Percentiles rank a stretch among this genome's conserved stretches.
Evolutionary conservation across 2,329 filamentous ascomycete species (phyloP).

Genomic region (Fusarium marasasianum): DNA sequence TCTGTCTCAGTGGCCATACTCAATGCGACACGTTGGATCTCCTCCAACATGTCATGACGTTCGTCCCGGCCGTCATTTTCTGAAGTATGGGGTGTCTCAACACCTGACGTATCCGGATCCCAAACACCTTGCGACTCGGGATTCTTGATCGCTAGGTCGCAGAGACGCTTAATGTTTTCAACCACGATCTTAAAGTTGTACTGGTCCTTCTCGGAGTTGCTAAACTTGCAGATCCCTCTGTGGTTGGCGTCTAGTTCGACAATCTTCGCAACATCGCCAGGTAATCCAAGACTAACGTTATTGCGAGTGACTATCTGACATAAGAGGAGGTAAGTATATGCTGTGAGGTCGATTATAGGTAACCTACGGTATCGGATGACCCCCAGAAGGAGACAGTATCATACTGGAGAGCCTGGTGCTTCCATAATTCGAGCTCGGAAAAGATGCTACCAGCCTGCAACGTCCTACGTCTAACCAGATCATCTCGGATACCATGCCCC

Average conservation of each 20-base stretch:
- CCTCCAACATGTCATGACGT: neutral
- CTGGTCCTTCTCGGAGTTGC: neutral
- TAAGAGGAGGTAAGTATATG: accelerated
- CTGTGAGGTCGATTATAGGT: accelerated
- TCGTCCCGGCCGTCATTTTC: neutral
- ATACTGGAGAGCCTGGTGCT: neutral
- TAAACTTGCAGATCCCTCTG: neutral
- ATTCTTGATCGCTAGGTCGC: accelerated
- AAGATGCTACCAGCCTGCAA: neutral
- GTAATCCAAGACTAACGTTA: neutral
- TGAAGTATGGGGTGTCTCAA: neutral
- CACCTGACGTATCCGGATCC: accelerated
- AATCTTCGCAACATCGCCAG: neutral
- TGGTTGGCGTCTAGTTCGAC: neutral
- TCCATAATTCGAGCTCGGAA: neutral
- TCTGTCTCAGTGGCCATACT: accelerated
- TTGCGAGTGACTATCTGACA: neutral
- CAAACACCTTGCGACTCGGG: accelerated
- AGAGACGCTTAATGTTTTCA: neutral
- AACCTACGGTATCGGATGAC: neutral
- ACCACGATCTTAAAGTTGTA: neutral
- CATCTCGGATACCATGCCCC: accelerated
- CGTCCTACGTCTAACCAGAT: accelerated
- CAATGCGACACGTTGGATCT: neutral
- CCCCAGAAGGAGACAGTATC: neutral